These are phyloP conservation scores for Neoboletus brunneissimus DNA, from an alignment of 768 basidiomycete species.

Conservation along the genomic window DNA sequence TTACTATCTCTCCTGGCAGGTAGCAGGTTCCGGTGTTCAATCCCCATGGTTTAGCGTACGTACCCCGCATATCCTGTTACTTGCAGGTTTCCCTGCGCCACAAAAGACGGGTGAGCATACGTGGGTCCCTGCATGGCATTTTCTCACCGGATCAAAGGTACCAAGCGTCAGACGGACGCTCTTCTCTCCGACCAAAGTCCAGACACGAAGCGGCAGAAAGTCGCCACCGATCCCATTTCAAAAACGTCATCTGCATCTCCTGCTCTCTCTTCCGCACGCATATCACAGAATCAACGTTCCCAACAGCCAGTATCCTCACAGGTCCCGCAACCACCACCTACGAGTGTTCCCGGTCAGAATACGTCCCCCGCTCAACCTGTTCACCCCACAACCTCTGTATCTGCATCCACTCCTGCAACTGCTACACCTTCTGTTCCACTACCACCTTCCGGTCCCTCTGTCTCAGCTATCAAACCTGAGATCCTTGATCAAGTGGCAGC, in stretches of 20 bases:
- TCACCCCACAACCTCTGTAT: slow-evolving; percentile 3
- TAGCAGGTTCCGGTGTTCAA: slow-evolving; percentile 35
- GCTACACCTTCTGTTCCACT: slow-evolving; percentile 8
- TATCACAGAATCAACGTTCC: slow-evolving; percentile 20
- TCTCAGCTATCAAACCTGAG: neutral
- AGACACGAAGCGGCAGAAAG: slow-evolving; percentile 44
- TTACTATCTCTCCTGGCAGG: slow-evolving; percentile 23
- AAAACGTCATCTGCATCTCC: slow-evolving; percentile 20
- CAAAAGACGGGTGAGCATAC: slow-evolving; percentile 31
- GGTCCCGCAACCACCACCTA: slow-evolving; percentile 16
- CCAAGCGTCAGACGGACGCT: slow-evolving; percentile 47
- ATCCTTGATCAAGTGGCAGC: slow-evolving; percentile 17
- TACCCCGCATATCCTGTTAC: slow-evolving; percentile 42
- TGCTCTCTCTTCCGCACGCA: slow-evolving; percentile 21
- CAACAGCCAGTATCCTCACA: slow-evolving; percentile 23
- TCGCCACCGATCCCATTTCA: slow-evolving; percentile 16
- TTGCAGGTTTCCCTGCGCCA: slow-evolving; percentile 47
- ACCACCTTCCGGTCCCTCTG: slow-evolving; percentile 9
- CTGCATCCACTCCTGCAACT: slow-evolving; percentile 6
- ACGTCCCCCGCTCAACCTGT: slow-evolving; percentile 9
- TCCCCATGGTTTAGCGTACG: slow-evolving; percentile 58
- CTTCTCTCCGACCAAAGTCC: slow-evolving; percentile 35
- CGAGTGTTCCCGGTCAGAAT: neutral
- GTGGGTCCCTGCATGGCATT: neutral
- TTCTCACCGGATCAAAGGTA: slow-evolving; percentile 22